These are phyloP conservation scores for Cytospora paraplurivora DNA, from an alignment of 2,329 filamentous ascomycete species.

Conservation along the genomic window DNA sequence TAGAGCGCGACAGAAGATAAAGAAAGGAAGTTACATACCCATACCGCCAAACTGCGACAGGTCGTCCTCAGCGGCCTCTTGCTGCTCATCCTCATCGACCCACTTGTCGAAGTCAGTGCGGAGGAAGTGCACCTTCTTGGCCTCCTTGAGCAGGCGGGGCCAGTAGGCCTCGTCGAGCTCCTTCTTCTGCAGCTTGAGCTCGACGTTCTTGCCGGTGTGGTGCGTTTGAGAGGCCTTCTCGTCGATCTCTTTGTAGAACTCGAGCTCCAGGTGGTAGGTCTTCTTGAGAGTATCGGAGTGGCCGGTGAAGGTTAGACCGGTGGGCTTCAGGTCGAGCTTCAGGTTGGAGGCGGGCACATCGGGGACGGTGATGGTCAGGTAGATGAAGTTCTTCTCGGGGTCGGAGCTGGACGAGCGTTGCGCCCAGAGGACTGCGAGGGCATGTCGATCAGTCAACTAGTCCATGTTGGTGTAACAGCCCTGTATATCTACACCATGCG, in stretches of 20 bases:
- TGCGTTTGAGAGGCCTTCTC: constrained; percentile 78
- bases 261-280: constrained; percentile 82
- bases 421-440: constrained; percentile 82
- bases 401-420: constrained; percentile 87
- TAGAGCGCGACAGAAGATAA: constrained; percentile 7
- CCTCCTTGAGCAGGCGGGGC: constrained; percentile 90
- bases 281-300: constrained; percentile 81
- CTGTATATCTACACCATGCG: neutral
- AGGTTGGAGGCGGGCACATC: constrained; percentile 77
- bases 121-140: constrained; percentile 88
- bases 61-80: constrained; percentile 84
- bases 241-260: constrained; percentile 92
- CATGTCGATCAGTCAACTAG: constrained; percentile 2
- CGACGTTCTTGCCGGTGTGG: constrained; percentile 85
- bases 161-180: constrained; percentile 92
- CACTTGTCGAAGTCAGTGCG: constrained; percentile 99
- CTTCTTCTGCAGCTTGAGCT: constrained; percentile 96
- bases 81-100: constrained; percentile 98
- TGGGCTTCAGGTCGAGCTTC: constrained; percentile 81
- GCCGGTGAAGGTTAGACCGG: constrained; percentile 77
- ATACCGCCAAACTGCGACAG: constrained; percentile 66
- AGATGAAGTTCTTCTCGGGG: constrained; percentile 88
- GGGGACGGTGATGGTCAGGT: constrained; percentile 85
- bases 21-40: constrained; percentile 48
- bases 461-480: neutral